Base-by-base conservation (phyloP, 2,329 filamentous ascomycete species). In the Penicillium decumbens region DNA sequence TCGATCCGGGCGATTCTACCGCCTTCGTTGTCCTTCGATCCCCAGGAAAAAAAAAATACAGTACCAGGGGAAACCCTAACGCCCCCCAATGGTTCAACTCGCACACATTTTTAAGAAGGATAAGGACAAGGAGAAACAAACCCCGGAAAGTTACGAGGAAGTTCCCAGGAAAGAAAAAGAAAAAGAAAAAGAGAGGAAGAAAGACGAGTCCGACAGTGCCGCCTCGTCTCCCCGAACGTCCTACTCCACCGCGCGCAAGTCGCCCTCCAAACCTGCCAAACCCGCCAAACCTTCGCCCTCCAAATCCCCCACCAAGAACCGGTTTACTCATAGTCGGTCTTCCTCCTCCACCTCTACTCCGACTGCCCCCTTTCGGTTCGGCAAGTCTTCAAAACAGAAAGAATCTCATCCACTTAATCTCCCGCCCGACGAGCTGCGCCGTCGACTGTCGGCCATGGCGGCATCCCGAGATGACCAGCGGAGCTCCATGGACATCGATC, bases 371-470 rank as follows among this genome's bases (percentile, higher is more conserved):
- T 71, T 56, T 67, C 70, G 64, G 41, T 62, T 58, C 45, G 47
- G 53, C 13, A 32, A 69, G 53, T 64, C 64, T 51, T 63, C 67
- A 15, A 61, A 64, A 62, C 67, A 69, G 54, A 77, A 78, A 56
- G 81, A 92, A 67, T 86, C 83, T 2, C 91, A 96, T 70, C 92
- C 92, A 33, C 80, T 96, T 45, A 96, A 96, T 65, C 82, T 95
- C 20, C 89, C 87, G 2, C 90, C 90, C 41, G 90, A 95, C 75
- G 85, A 95, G 78, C 81, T 89, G 64, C 87, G 88, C 70, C 83
- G 88, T 60, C 78, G 58, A 50, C 49, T 89, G 55, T 85, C 84
- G 56, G 78, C 75, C 64, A 78, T 78, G 73, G 73, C 75, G 48
- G 73, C 76, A 54, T 68, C 70, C 41, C 64, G 67, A 53, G 70